Percentiles rank a stretch among this genome's conserved stretches.
Conservation (phyloP, 495 filamentous ascomycete species). For the Recurvomyces mirabilis region DNA sequence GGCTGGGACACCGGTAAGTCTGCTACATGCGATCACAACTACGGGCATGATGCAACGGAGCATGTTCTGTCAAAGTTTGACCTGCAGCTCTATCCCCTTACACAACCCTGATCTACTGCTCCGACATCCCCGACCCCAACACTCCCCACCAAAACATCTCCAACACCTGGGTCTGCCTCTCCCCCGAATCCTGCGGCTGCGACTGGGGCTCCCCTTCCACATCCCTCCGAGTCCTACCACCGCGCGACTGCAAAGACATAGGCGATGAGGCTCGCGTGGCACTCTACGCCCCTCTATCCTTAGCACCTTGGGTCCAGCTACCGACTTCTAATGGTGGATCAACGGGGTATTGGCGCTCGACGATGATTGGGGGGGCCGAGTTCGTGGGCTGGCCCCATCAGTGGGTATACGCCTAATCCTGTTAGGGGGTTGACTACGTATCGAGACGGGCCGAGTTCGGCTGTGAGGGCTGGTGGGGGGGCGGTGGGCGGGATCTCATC, state of each 20-base stretch:
- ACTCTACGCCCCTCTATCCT: conserved; percentile 7
- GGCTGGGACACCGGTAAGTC: conserved; percentile 12
- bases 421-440: conserved; percentile 4
- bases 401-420: conserved; percentile 5
- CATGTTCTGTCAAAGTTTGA: too few relatives aligned
- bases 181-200: conserved; percentile 16
- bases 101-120: conserved; percentile 9
- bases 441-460: not conserved
- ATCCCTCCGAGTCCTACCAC: not conserved
- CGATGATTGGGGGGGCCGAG: not conserved
- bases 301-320: conserved; percentile 7
- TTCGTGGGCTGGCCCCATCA: not conserved
- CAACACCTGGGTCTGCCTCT: conserved; percentile 13
- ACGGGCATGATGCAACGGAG: too few relatives aligned
- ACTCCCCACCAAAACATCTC: too few relatives aligned
- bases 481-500: too few relatives aligned
- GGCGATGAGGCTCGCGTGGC: conserved; percentile 13
- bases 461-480: too few relatives aligned
- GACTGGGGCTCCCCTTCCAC: conserved; percentile 2
- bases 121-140: not conserved
- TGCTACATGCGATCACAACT: too few relatives aligned
- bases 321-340: conserved; percentile 4
- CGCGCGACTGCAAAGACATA: conserved; percentile 13
- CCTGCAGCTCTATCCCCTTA: conserved; percentile 6
- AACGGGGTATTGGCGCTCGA: conserved; percentile 5